Percentiles rank a stretch among this genome's conserved stretches.
Conservation (phyloP, 2,329 filamentous ascomycete species). For the Xylaria hypoxylon region DNA sequence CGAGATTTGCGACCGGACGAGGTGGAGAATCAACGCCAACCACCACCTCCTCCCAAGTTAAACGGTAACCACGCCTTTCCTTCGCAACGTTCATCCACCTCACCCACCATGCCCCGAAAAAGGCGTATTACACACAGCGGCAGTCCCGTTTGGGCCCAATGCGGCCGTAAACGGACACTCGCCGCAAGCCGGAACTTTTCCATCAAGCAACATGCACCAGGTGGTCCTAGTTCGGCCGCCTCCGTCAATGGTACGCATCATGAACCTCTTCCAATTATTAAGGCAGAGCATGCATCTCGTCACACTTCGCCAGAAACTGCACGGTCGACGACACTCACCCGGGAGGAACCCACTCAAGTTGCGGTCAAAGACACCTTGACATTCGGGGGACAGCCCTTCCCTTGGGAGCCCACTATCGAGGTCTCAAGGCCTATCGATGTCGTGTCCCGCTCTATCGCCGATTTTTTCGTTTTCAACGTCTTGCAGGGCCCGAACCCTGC, state of each 20-base stretch:
- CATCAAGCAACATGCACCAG: conserved; percentile 51
- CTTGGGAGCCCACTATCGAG: conserved; percentile 76
- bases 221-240: conserved; percentile 21
- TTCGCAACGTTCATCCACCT: conserved; percentile 47
- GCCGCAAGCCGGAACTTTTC: conserved; percentile 59
- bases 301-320: conserved; percentile 62
- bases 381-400: conserved; percentile 49
- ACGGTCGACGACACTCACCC: conserved; percentile 49
- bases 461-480: conserved; percentile 81
- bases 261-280: conserved; percentile 40
- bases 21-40: conserved; percentile 61
- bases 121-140: conserved; percentile 55
- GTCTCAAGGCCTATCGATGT: conserved; percentile 79
- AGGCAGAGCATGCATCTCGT: conserved; percentile 55
- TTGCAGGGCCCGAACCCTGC: conserved; percentile 74
- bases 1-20: conserved; percentile 63
- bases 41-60: conserved; percentile 62
- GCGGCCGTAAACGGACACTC: conserved; percentile 52
- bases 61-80: conserved; percentile 55
- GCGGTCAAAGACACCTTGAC: conserved; percentile 39
- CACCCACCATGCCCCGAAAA: conserved; percentile 54
- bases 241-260: conserved; percentile 44
- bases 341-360: conserved; percentile 43
- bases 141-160: conserved; percentile 64
- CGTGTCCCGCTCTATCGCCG: conserved; percentile 78